Base-by-base conservation (phyloP, 352 stramenopile species). In the Phytophthora colocasiae region DNA sequence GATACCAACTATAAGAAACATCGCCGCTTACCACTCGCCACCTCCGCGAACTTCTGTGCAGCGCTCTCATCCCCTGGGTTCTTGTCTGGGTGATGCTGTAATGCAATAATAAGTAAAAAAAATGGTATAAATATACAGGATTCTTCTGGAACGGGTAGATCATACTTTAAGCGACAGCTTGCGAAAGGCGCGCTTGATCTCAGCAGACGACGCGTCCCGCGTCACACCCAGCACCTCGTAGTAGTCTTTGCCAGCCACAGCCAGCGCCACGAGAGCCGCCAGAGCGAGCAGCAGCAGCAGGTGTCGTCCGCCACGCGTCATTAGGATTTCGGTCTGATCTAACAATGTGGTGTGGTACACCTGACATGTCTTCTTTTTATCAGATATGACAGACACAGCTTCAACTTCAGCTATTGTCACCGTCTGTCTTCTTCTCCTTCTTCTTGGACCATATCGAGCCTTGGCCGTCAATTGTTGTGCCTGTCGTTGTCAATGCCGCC, bases 161-260 rank as follows among this genome's bases (percentile, higher is more conserved):
- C 51, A 4, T 48, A 93, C 85, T 76, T 96, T 96, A 57, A 97
- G 75, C 54, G 91, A 96, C 32, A 97, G 73, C 70, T 96, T 96
- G 61, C 89, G 80, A 67, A 97, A 97, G 10, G 85, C 83, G 39
- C 81, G 81, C 67, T 94, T 94, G 72, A 92, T 94, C 57, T 94
- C 85, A 27, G 79, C 71, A 1, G 67, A 71, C 15, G 85, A 91
- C 8, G 83, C 85, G 44, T 90, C 84, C 6, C 84, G 78, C 2
- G 72, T 60, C 15, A 94, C 75, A 26, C 85, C 83, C 52, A 94
- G 63, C 38, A 90, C 72, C 41, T 92, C 81, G 61, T 94, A 94
- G 62, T 92, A 91, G 68, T 94, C 85, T 27, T 69, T 66, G 3
- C 66, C 79, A 8, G 75, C 77, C 22, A 60, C 40, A 22, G 73